These are phyloP conservation scores for Diospyros kaki DNA, from an alignment of 148 eudicot species.

Conservation along the genomic window DNA sequence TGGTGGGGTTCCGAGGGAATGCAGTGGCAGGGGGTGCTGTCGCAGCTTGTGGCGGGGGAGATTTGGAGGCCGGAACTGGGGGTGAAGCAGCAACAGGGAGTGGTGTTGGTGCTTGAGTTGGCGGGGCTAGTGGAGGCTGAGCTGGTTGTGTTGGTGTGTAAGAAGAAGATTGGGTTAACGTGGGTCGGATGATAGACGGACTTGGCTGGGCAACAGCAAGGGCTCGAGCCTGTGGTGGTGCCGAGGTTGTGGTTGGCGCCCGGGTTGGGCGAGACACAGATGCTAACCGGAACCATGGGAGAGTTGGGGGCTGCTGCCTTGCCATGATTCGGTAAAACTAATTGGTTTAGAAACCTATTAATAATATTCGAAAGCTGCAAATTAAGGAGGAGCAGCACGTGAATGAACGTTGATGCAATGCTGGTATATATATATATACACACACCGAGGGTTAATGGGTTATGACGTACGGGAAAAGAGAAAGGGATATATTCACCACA, in stretches of 20 bases:
- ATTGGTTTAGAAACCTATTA: too few species aligned
- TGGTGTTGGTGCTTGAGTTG: not conserved
- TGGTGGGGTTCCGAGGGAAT: not conserved
- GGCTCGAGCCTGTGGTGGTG: conserved; percentile 12
- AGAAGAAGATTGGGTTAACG: conserved; percentile 9
- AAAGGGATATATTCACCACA: too few species aligned
- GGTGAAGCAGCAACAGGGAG: too few species aligned
- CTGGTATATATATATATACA: too few species aligned
- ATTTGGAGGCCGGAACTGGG: not conserved
- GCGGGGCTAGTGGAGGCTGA: conserved; percentile 16
- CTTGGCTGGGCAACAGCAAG: conserved; percentile 29
- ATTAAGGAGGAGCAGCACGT: too few species aligned
- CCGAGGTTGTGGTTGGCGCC: conserved; percentile 24
- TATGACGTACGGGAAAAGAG: too few species aligned
- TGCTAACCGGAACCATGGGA: conserved; percentile 48
- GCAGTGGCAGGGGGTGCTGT: not conserved
- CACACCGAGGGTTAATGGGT: too few species aligned
- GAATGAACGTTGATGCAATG: too few species aligned
- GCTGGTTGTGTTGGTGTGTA: conserved; percentile 21
- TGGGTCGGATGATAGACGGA: conserved; percentile 28
- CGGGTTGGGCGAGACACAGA: conserved; percentile 27
- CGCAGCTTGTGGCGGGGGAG: not conserved
- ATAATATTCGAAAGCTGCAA: too few species aligned
- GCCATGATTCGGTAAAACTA: conserved; percentile 22
- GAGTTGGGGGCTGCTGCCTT: conserved; percentile 41